A percentile compares a stretch with the other conserved stretches of the same genome.
These are phyloP conservation scores for Stentor coeruleus DNA, from an alignment of 73 alveolate genomes.

Conservation along the genomic window DNA sequence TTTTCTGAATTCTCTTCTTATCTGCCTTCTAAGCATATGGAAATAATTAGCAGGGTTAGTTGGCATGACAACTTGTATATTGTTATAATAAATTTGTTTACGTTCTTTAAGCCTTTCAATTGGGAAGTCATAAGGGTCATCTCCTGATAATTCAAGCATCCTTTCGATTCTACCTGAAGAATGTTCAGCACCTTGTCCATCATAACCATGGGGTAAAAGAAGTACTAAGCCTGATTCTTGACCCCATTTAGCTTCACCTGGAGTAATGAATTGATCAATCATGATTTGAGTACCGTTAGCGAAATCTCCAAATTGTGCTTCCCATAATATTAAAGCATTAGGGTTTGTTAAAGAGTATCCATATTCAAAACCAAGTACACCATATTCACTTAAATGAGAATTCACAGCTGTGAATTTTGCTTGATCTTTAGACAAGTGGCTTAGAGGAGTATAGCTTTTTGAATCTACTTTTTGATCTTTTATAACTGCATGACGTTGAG, in stretches of 20 bases:
- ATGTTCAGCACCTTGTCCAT: conserved; percentile 90
- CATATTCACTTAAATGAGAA: conserved; percentile 57
- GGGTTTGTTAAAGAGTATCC: conserved; percentile 84
- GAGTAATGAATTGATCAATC: conserved; percentile 61
- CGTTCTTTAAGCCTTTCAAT: conserved; percentile 34
- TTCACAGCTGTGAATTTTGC: conserved; percentile 43
- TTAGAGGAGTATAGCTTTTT: conserved; percentile 35
- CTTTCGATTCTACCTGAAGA: conserved; percentile 88
- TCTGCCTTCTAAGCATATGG: conserved; percentile 79
- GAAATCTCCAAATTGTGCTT: conserved; percentile 86
- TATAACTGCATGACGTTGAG: conserved; percentile 86
- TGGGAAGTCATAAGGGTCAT: conserved; percentile 57
- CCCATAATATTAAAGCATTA: conserved; percentile 78
- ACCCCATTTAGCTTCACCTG: conserved; percentile 88
- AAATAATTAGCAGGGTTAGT: conserved; percentile 78
- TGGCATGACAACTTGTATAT: conserved; percentile 66
- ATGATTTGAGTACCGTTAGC: conserved; percentile 79
- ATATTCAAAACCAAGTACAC: conserved; percentile 77
- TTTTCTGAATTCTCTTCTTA: conserved; percentile 81
- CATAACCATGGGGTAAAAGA: conserved; percentile 84
- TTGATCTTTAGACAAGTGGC: conserved; percentile 23
- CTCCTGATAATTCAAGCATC: conserved; percentile 64
- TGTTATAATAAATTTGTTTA: conserved; percentile 33
- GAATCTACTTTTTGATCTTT: conserved; percentile 58
- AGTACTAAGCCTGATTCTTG: conserved; percentile 65